Conservation (phyloP, 495 filamentous ascomycete genomes). For the Penicillium steckii region DNA sequence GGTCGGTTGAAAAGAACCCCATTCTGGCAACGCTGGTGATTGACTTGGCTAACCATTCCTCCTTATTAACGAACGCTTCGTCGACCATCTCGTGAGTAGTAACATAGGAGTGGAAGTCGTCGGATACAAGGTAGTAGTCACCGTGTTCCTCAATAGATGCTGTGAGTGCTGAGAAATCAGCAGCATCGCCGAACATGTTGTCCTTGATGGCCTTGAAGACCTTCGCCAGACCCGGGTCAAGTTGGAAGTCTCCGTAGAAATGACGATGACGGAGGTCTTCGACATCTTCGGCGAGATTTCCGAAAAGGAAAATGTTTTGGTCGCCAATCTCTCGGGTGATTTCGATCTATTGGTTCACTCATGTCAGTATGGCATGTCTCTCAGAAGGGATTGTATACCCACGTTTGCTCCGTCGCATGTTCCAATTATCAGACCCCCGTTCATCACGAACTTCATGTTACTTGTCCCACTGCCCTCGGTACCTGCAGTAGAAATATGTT, state of each 20-base stretch:
- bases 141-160: constrained; percentile 85
- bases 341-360: constrained; percentile 64
- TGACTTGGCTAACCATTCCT: constrained; percentile 86
- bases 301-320: constrained; percentile 97
- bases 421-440: constrained; percentile 94
- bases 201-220: constrained; percentile 82
- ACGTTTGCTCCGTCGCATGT: constrained; percentile 98
- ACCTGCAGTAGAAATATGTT: constrained; percentile 97
- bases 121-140: constrained; percentile 95
- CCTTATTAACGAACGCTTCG: constrained; percentile 83
- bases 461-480: constrained; percentile 72
- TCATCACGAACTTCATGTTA: constrained; percentile 99
- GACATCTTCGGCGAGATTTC: constrained; percentile 93
- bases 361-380: not conserved
- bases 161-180: constrained; percentile 75
- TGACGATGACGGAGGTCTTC: constrained; percentile 93
- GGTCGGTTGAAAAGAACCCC: constrained; percentile 95
- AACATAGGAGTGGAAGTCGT: constrained; percentile 93
- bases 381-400: constrained; percentile 32
- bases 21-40: constrained; percentile 87
- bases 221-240: constrained; percentile 70
- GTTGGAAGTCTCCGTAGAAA: constrained; percentile 71
- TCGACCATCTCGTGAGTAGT: constrained; percentile 88
- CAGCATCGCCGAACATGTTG: constrained; percentile 73
- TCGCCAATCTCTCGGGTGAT: constrained; percentile 97